phyloP scores from a whole-genome alignment of 306 rosid genomes.

The Quercus cerris region DNA sequence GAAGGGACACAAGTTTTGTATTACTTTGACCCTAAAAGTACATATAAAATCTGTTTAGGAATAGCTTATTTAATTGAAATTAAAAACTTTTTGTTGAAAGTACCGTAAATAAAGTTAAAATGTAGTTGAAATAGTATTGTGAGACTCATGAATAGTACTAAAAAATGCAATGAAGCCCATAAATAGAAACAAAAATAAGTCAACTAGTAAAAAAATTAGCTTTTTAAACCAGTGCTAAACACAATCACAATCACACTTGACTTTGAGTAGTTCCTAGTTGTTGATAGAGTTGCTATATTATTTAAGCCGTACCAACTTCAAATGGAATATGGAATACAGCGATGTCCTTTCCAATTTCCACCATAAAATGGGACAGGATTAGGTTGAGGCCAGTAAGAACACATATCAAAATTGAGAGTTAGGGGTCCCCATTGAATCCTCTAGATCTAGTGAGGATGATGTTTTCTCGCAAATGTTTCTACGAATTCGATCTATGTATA shows the following conservation, averaged over 20 bases:
- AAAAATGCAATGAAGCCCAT: no score
- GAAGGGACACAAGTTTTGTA: background rate
- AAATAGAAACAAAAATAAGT: no score
- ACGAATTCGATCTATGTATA: background rate
- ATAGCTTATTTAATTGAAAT: no score
- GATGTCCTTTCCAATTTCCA: slow-evolving; percentile 17
- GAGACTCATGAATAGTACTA: no score
- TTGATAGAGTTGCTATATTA: background rate
- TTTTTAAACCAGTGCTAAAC: no score
- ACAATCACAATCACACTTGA: background rate
- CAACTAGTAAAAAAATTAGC: no score
- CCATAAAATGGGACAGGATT: background rate
- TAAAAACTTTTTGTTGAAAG: no score
- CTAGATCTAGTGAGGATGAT: background rate
- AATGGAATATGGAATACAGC: slow-evolving; percentile 49
- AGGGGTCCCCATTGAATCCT: slow-evolving; percentile 4
- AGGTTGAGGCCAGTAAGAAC: slow-evolving; percentile 16
- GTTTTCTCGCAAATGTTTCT: background rate
- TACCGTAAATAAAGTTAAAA: no score
- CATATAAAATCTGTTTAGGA: no score
- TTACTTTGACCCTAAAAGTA: no score
- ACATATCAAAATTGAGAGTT: background rate
- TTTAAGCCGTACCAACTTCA: background rate
- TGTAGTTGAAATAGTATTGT: no score
- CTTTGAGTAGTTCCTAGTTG: no score